Percentiles rank a stretch among this genome's conserved stretches.
Conservation (phyloP, 495 filamentous ascomycete species). For the Pseudoneurospora amorphoporcata region DNA sequence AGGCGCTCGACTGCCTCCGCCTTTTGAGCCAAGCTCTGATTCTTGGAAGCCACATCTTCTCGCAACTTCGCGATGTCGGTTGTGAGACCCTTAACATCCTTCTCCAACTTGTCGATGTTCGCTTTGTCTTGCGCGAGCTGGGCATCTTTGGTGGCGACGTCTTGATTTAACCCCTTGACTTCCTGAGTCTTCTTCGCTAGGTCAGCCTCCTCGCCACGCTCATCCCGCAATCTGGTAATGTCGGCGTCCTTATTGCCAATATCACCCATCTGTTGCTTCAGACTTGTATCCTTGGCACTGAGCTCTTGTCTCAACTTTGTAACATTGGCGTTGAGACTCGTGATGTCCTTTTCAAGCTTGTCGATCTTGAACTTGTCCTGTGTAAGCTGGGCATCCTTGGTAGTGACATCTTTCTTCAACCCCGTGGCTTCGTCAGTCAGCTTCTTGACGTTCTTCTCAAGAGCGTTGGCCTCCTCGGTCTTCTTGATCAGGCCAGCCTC, state of each 20-base stretch:
- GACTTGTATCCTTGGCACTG: not conserved
- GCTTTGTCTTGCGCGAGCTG: not conserved
- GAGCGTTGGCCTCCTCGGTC: not conserved
- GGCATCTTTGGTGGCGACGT: not conserved
- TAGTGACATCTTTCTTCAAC: not conserved
- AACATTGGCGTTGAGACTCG: not conserved
- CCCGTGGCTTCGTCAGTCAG: not conserved
- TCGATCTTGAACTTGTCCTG: not conserved
- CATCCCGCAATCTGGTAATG: not conserved
- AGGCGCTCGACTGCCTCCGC: not conserved
- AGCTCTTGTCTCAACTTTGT: not conserved
- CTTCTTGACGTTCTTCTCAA: not conserved
- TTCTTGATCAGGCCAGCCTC: too few relatives aligned
- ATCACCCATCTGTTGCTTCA: not conserved
- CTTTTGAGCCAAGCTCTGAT: not conserved
- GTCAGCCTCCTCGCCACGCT: not conserved
- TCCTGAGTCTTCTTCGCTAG: not conserved
- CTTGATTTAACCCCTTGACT: not conserved
- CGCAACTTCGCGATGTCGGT: not conserved
- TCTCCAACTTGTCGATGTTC: not conserved
- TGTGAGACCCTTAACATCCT: not conserved
- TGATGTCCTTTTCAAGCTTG: not conserved
- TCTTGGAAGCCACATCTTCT: not conserved
- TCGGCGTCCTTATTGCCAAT: not conserved
- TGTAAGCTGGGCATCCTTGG: not conserved